Evolutionary conservation across 1,139 yeast species (phyloP), one percentile per base, ranked within the genome.

Genomic region (Hansenula lynferdii): DNA sequence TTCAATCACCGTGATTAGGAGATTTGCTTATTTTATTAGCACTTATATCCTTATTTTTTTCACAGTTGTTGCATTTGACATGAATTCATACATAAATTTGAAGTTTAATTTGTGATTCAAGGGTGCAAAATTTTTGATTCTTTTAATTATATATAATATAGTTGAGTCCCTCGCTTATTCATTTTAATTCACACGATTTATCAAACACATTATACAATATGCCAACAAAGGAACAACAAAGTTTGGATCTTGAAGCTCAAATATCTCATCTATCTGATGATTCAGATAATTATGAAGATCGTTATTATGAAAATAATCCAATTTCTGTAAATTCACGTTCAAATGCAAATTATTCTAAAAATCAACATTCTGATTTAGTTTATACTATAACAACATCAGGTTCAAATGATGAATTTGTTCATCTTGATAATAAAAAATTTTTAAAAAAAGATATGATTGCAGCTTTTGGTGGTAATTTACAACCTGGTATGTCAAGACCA

Each of bases 381-480:
- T 42, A 50, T 31, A 37, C 48, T n/a, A 47, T 61, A 49, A 45
- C 56, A 39, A 61, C 67, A 0, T 46, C 58, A 2, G 64, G 62
- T 31, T 51, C 56, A 33, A 73, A 69, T 31, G 46, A 79, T 31
- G 78, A 77, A 31, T 77, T 69, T 53, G 64, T 81, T 41, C 75
- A 68, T 42, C 65, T 81, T 39, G 89, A 86, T 25, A 73, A 73
- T 49, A 78, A 79, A 52, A 75, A 71, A 51, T 80, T 75, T 54
- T 62, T 70, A 41, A 72, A 68, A 50, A 55, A 64, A 28, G 83
- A 77, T 37, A 62, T 77, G 41, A 65, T 64, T 18, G 59, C 61
- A 35, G 84, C 84, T 10, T 76, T 77, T 48, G 83, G 81, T 49
- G 81, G 82, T 66, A 62, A 72, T 27, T 61, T 74, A 51, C 71